Base-by-base conservation (phyloP, 2,329 filamentous ascomycete species). In the Aspergillus persii region DNA sequence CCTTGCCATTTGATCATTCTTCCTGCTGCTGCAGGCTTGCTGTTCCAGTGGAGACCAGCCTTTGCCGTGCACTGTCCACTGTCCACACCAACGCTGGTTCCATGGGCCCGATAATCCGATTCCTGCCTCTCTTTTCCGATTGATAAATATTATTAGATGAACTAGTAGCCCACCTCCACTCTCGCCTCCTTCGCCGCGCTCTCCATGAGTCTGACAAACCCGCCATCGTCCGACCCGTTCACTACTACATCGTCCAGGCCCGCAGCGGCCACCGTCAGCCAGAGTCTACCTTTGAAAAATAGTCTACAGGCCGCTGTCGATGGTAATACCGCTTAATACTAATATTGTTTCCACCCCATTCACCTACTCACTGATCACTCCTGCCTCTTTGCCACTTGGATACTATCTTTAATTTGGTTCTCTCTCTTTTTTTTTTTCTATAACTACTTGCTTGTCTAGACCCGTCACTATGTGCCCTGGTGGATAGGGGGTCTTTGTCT, bases 221-320 rank as follows among this genome's bases (percentile, higher is more conserved):
- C 72, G 60, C 74, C 76, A 54, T 77, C 75, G 53, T 71, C 71
- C 66, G 74, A 74, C 59, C 72, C 75, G 57, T 66, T 76, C 66
- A 70, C 74, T 67, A 68, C 74, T 67, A 68, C 74, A 60, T 71
- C 71, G 63, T 68, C 74, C 65, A 72, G 71, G 68, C 68, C 72
- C 53, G 67, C 70, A 57, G 68, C 63, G 61, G 65, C 69, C 53
- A 61, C 66, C 52, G 65, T 68, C 61, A 68, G 66, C 63, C 69
- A 70, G 60, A 74, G 69, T 63, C 69, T 73, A 63, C 71, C 69
- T 59, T 67, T 76, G 63, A 80, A 79, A 70, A 75, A 77, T 68
- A 75, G 68, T 63, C 69, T 78, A 56, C 77, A 79, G 69, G 71
- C 74, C 63, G 70, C 73, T 67, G 76, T 78, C 65, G 78, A 80